phyloP scores from a whole-genome alignment of 2,329 filamentous ascomycete genomes.

The Fusarium foetens region DNA sequence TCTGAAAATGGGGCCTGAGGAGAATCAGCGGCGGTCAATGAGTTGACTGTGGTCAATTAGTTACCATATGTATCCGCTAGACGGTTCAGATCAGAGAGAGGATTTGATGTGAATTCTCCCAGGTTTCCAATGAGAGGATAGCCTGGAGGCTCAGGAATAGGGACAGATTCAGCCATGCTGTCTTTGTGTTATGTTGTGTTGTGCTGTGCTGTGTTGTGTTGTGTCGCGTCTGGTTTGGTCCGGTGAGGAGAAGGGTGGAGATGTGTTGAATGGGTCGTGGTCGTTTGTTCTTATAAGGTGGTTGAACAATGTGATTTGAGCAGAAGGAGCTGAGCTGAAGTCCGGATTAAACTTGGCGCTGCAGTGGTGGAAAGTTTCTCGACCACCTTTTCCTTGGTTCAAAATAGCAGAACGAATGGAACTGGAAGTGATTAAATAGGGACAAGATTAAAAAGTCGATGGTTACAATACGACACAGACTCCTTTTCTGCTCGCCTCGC shows the following conservation, averaged over 20 bases:
- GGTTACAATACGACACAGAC: not conserved
- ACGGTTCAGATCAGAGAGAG: conserved; percentile 63
- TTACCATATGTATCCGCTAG: conserved; percentile 74
- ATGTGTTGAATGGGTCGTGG: not conserved
- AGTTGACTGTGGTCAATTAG: not conserved
- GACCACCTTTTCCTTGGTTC: not conserved
- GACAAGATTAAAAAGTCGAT: not conserved
- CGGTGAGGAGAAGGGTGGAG: not conserved
- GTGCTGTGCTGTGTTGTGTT: not conserved
- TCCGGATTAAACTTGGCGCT: conserved; percentile 7
- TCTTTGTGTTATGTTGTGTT: not conserved
- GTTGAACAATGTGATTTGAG: conserved; percentile 1
- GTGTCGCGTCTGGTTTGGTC: not conserved
- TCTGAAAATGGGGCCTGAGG: conserved; percentile 38
- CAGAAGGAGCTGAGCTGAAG: not conserved
- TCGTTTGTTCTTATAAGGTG: not conserved
- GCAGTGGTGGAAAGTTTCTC: conserved; percentile 13
- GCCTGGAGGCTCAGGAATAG: conserved; percentile 72
- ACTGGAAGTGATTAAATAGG: not conserved
- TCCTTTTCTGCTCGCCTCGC: not conserved
- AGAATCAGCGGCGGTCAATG: conserved; percentile 6
- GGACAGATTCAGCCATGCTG: conserved; percentile 50
- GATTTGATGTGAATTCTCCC: conserved; percentile 69
- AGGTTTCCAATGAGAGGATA: conserved; percentile 74
- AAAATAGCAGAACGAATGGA: not conserved